Evolutionary conservation across 495 filamentous ascomycete species (phyloP), one percentile per base, ranked within the genome.

Genomic region (Podospora pseudoanserina): DNA sequence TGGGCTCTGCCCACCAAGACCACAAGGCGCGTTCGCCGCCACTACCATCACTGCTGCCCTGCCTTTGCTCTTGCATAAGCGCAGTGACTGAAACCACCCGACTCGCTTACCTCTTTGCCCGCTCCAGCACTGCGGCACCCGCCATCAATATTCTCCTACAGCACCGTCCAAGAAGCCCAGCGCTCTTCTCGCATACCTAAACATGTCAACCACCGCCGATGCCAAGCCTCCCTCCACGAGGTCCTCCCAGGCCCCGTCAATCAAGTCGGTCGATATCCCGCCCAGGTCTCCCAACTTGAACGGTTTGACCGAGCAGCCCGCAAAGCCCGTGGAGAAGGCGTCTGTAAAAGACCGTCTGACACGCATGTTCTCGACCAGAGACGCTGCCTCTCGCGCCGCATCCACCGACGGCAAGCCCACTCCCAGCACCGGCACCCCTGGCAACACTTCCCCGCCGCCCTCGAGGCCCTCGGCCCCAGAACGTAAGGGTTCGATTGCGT

Each of bases 361-460:
- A 32, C 79, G 82, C 74, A 85, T 84, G 78, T 83, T 85, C 72
- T 84, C 81, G 62, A 80, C 77, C 70, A 84, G 80, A 64, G 79
- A 83, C 57, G 73, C 77, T 49, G 44, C 76, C 20, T 72, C 71
- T 1, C 70, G 62, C 58, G 44, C 70, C 65, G 71, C 67, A 53
- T 58, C 71, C 44, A 61, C 73, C 60, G 75, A 72, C 13, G 27
- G 63, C 55, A 67, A 26, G 49, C 60, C 77, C 60, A 66, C 74
- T 19, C 39, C 71, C 11, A 67, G 60, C 26, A 49, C 64, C 9
- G 65, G 65, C 26, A 58, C 68, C 3, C 28, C 27, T 19, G 26
- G 30, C 15, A 66, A 53, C 53, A 63, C 67, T 64, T 68, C 67
- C 56, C 68, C 65, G 60, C 62, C 63, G 26, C 72, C 64, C 39